These are phyloP conservation scores for Medakamo hakoo DNA, from an alignment of 139 green algal species.

Conservation along the genomic window DNA sequence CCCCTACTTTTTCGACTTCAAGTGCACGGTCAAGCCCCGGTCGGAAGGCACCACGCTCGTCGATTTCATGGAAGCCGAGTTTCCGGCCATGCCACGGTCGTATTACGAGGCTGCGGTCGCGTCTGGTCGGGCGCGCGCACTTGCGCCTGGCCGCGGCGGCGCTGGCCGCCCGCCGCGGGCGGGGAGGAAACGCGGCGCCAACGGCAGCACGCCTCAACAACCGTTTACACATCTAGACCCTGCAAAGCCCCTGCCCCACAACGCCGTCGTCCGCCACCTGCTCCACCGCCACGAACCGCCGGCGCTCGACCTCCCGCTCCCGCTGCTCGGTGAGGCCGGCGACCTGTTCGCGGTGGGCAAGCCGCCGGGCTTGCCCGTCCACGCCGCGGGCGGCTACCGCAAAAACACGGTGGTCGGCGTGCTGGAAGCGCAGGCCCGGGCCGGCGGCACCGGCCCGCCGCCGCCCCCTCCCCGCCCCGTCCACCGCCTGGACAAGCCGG, in stretches of 20 bases:
- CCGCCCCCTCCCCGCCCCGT: conserved; percentile 47
- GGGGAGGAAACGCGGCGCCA: conserved; percentile 18
- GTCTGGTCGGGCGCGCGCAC: too few relatives aligned
- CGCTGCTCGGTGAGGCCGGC: conserved; percentile 20
- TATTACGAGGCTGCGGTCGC: conserved; percentile 51
- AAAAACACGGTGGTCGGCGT: conserved; percentile 82
- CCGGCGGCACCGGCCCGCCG: not conserved
- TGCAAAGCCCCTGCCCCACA: conserved; percentile 21
- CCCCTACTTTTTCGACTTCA: conserved; percentile 78
- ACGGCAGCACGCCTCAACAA: too few relatives aligned
- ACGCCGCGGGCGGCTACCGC: conserved; percentile 75
- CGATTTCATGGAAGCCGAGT: conserved; percentile 33
- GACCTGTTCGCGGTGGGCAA: conserved; percentile 62
- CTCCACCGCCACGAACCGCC: conserved; percentile 79
- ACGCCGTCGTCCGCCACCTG: conserved; percentile 46
- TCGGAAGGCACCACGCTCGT: conserved; percentile 22
- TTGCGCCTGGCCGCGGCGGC: too few relatives aligned
- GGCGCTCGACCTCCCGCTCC: conserved; percentile 24
- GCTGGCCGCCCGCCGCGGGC: too few relatives aligned
- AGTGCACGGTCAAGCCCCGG: conserved; percentile 50
- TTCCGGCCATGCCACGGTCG: conserved; percentile 25
- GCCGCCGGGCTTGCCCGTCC: conserved; percentile 67
- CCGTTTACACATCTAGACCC: too few relatives aligned
- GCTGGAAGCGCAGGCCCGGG: conserved; percentile 27
- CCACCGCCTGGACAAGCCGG: conserved; percentile 69